phyloP scores from a whole-genome alignment of 2,329 filamentous ascomycete species.

The Helminthosporium solani region DNA sequence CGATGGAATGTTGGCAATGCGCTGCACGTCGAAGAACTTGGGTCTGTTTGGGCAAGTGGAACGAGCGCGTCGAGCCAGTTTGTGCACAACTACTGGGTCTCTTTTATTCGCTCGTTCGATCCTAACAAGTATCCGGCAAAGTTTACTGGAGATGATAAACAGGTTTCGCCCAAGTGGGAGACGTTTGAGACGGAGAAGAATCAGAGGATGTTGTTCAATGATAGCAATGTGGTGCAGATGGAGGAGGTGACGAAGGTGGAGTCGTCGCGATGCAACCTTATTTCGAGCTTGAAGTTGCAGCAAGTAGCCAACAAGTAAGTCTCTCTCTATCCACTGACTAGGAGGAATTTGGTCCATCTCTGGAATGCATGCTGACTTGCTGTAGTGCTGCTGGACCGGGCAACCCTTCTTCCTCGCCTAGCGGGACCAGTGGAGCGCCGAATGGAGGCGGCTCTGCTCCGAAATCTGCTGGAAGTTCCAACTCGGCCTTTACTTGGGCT shows the following conservation, averaged over 20 bases:
- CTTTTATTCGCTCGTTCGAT: constrained; percentile 44
- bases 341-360: constrained; percentile 2
- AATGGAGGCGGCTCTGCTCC: constrained; percentile 3
- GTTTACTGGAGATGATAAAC: constrained; percentile 16
- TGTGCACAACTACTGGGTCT: constrained; percentile 47
- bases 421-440: not conserved
- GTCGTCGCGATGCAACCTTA: constrained; percentile 23
- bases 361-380: constrained; percentile 13
- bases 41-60: constrained; percentile 43
- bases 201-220: constrained; percentile 27
- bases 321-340: not conserved
- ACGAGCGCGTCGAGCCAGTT: constrained; percentile 29
- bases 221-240: constrained; percentile 33
- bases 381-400: not conserved
- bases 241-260: constrained; percentile 25
- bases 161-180: constrained; percentile 30
- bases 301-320: constrained; percentile 35
- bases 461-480: not conserved
- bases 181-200: constrained; percentile 18
- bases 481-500: not conserved
- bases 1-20: constrained; percentile 50
- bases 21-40: constrained; percentile 40
- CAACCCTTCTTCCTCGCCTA: not conserved
- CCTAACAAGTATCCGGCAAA: constrained; percentile 42
- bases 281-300: constrained; percentile 29